Evolutionary conservation across 768 basidiomycete genomes (phyloP).

Genomic region (Psilocybe subaeruginosa): DNA sequence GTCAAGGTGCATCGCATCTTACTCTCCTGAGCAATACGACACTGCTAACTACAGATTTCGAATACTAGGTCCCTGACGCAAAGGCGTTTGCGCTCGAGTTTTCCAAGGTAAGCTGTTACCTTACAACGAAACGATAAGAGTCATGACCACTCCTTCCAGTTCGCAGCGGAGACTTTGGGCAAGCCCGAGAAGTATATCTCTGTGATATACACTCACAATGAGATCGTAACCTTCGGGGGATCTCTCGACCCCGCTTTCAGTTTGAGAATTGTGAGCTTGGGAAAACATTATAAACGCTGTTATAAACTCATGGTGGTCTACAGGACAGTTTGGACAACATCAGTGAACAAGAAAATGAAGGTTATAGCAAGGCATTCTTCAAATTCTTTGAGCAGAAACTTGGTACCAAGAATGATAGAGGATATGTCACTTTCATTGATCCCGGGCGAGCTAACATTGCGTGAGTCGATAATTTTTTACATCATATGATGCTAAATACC

Average conservation of each 20-base stretch:
- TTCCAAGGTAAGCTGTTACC: constrained; percentile 47
- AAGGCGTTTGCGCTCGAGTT: constrained; percentile 53
- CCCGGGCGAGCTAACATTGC: constrained; percentile 53
- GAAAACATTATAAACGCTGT: not conserved
- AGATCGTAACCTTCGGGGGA: constrained; percentile 61
- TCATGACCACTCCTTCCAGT: constrained; percentile 32
- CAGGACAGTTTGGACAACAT: constrained; percentile 65
- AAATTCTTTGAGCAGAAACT: constrained; percentile 58
- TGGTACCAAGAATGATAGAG: constrained; percentile 50
- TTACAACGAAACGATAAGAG: not conserved
- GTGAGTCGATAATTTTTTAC: constrained; percentile 31
- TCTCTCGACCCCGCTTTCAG: constrained; percentile 69
- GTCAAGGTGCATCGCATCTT: constrained; percentile 35
- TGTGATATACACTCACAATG: constrained; percentile 58
- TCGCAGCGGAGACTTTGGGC: constrained; percentile 51
- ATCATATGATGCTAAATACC: not conserved
- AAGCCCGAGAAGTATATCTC: constrained; percentile 62
- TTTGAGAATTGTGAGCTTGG: constrained; percentile 53
- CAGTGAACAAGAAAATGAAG: constrained; percentile 46
- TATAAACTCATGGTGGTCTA: not conserved
- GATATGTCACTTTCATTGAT: constrained; percentile 62
- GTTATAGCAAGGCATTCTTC: constrained; percentile 59
- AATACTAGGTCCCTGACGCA: constrained; percentile 34
- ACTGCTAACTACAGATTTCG: too few relatives aligned
- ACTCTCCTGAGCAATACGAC: not conserved